Conservation (phyloP, 2,329 filamentous ascomycete genomes). For the Colletotrichum sp. region DNA sequence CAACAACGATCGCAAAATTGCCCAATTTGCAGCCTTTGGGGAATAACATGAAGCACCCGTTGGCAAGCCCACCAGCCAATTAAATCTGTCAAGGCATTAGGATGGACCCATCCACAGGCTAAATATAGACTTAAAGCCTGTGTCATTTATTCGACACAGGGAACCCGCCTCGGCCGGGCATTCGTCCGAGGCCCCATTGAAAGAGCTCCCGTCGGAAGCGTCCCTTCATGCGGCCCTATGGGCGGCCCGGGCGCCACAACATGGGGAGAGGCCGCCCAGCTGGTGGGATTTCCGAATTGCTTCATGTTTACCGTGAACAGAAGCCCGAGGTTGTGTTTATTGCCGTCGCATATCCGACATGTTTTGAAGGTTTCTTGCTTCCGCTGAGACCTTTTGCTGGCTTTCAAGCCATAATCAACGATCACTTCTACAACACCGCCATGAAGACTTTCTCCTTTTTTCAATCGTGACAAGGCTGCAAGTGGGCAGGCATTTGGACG, state of each 20-base stretch:
- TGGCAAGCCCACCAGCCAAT: background rate
- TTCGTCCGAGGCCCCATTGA: background rate
- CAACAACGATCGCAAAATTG: background rate
- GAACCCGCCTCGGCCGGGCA: background rate
- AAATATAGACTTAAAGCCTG: background rate
- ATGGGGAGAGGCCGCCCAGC: background rate
- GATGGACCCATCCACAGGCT: background rate
- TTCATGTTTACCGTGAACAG: background rate
- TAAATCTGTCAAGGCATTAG: background rate
- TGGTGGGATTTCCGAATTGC: background rate
- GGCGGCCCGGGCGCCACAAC: background rate
- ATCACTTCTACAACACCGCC: background rate
- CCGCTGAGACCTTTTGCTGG: background rate
- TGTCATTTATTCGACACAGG: background rate
- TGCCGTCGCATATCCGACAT: background rate
- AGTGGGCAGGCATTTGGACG: background rate
- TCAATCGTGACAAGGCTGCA: background rate
- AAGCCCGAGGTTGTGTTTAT: background rate
- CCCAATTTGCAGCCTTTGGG: background rate
- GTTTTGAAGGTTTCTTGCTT: background rate
- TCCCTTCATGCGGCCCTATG: background rate
- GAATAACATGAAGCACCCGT: background rate
- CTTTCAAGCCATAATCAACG: accelerated
- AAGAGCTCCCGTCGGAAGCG: background rate
- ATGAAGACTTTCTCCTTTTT: background rate